These are phyloP conservation scores for Eutrema salsugineum DNA, from an alignment of 441 rosid genomes.

Conservation along the genomic window DNA sequence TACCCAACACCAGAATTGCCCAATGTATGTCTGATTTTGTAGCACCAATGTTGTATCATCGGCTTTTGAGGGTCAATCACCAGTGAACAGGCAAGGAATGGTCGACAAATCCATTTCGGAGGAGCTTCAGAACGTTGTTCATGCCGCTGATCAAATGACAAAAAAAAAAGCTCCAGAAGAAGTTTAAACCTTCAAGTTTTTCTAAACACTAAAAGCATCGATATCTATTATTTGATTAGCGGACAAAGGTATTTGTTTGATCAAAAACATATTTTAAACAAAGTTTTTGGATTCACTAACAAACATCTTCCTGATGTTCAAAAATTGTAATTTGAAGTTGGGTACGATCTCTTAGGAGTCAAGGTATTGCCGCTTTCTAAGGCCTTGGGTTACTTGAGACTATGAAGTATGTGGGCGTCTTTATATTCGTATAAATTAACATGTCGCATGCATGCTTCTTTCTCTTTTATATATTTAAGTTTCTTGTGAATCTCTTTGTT, in stretches of 20 bases:
- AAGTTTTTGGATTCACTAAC: background rate
- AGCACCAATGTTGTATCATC: slow-evolving; percentile 87
- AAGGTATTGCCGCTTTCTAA: no score
- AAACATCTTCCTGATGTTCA: no score
- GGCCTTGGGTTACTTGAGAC: no score
- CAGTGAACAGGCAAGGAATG: slow-evolving; percentile 93
- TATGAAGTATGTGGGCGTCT: no score
- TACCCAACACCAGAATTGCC: background rate
- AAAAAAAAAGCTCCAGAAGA: slow-evolving; percentile 75
- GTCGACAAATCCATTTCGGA: slow-evolving; percentile 98
- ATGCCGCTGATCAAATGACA: slow-evolving; percentile 94
- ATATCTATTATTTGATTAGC: slow-evolving; percentile 3
- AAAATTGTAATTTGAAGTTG: no score
- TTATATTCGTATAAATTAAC: no score
- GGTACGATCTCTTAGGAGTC: no score
- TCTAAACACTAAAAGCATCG: background rate
- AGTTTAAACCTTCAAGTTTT: slow-evolving; percentile 44
- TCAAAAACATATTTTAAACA: background rate
- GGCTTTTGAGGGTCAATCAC: slow-evolving; percentile 77
- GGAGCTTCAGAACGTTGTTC: slow-evolving; percentile 90
- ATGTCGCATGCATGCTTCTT: no score
- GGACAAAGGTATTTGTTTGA: background rate
- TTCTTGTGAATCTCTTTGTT: no score
- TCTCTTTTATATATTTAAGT: no score
- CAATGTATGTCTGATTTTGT: slow-evolving; percentile 16